These are phyloP conservation scores for Starmerella sp. DNA, from an alignment of 805 yeast species.

Conservation along the genomic window DNA sequence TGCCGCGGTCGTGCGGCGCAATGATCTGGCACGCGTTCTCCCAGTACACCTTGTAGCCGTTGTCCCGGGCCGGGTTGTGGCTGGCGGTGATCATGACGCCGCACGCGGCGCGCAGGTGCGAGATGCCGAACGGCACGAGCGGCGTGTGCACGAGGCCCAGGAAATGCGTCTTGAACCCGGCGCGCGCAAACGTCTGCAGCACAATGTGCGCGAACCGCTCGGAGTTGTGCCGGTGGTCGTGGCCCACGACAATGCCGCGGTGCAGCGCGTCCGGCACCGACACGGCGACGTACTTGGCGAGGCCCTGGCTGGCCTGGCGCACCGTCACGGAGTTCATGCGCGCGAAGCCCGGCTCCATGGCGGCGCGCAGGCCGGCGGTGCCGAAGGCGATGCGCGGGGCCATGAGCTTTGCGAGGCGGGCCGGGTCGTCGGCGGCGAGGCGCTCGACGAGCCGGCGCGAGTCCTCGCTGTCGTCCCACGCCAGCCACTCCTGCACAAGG, in stretches of 20 bases:
- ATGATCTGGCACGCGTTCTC: conserved; percentile 90
- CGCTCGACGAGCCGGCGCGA: conserved; percentile 7
- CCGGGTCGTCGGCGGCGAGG: conserved; percentile 13
- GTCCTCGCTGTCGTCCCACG: conserved; percentile 9
- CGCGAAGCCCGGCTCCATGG: conserved; percentile 83
- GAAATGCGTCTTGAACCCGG: conserved; percentile 57
- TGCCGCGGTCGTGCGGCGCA: conserved; percentile 74
- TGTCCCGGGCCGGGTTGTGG: conserved; percentile 44
- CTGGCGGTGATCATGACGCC: conserved; percentile 74
- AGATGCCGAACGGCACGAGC: conserved; percentile 78
- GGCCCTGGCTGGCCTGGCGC: conserved; percentile 60
- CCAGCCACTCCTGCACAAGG: conserved; percentile 14
- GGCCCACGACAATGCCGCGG: conserved; percentile 63
- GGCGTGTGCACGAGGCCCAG: conserved; percentile 62
- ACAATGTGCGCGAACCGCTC: conserved; percentile 66
- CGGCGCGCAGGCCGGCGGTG: conserved; percentile 82
- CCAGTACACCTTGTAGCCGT: conserved; percentile 93
- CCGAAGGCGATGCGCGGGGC: conserved; percentile 61
- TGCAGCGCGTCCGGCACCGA: conserved; percentile 25
- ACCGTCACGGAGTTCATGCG: conserved; percentile 85
- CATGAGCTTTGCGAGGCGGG: conserved; percentile 10
- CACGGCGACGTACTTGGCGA: conserved; percentile 29
- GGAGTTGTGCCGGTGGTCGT: conserved; percentile 83
- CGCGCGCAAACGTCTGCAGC: conserved; percentile 56
- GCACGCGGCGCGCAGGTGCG: conserved; percentile 47